These are phyloP conservation scores for Zalaria obscura DNA, from an alignment of 2,329 filamentous ascomycete genomes.

Conservation along the genomic window DNA sequence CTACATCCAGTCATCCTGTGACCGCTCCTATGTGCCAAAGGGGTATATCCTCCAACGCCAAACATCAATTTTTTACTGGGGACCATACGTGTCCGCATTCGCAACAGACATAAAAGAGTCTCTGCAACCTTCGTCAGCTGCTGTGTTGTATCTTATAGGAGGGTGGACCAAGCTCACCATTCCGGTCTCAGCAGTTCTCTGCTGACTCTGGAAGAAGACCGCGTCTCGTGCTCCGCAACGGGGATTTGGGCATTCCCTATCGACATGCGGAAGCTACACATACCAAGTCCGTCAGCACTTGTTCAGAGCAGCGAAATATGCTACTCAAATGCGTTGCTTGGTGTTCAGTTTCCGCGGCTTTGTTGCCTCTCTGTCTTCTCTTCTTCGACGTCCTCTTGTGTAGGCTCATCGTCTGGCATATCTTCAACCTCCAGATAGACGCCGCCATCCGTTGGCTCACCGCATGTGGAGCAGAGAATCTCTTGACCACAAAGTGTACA, in stretches of 20 bases:
- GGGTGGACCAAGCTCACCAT: constrained; percentile 54
- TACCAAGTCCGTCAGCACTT: constrained; percentile 18
- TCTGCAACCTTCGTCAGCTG: constrained; percentile 15
- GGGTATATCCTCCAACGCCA: too few species aligned
- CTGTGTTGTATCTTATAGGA: too few species aligned
- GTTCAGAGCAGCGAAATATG: constrained; percentile 1
- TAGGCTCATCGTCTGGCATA: constrained; percentile 16
- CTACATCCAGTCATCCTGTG: too few species aligned
- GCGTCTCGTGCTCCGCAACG: constrained; percentile 72
- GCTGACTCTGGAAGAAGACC: constrained; percentile 98
- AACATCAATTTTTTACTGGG: background rate
- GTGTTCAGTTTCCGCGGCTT: constrained; percentile 16
- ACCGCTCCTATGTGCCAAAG: too few species aligned
- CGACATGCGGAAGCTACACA: constrained; percentile 70
- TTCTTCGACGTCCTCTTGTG: constrained; percentile 10
- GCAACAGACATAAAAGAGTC: constrained; percentile 62
- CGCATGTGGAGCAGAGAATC: constrained; percentile 40
- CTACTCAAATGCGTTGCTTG: background rate
- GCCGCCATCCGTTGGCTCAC: constrained; percentile 27
- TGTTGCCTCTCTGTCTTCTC: constrained; percentile 10
- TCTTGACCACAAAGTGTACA: constrained; percentile 46
- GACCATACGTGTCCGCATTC: constrained; percentile 39
- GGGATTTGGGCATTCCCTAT: constrained; percentile 61
- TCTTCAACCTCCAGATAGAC: constrained; percentile 29
- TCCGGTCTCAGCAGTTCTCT: constrained; percentile 90